These are phyloP conservation scores for Zopfia rhizophila DNA, from an alignment of 2,329 filamentous ascomycete species.

Conservation along the genomic window DNA sequence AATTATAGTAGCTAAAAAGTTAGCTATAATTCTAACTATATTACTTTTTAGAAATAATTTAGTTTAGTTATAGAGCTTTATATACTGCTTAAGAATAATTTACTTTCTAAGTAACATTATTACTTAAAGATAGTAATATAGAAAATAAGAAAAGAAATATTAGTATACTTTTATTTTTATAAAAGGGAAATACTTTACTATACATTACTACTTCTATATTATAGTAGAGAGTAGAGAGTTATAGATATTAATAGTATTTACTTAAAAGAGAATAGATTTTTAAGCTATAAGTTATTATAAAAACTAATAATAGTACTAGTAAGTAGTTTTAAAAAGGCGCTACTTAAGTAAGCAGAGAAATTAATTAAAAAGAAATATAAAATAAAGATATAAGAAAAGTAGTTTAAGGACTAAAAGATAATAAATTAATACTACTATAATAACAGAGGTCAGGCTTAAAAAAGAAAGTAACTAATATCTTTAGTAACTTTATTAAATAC, in stretches of 20 bases:
- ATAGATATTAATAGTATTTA: slow-evolving; percentile 2
- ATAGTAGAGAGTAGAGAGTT: slow-evolving; percentile 2
- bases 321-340: slow-evolving; percentile 3
- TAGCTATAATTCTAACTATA: too few species aligned
- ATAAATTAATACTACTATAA: background rate
- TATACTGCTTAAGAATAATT: too few species aligned
- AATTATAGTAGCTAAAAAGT: too few species aligned
- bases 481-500: too few species aligned
- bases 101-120: too few species aligned
- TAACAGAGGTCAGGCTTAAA: slow-evolving; percentile 1
- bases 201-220: background rate
- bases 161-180: too few species aligned
- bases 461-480: too few species aligned
- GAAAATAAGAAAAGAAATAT: too few species aligned
- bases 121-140: too few species aligned
- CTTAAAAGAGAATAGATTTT: slow-evolving; percentile 8
- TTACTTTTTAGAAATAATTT: too few species aligned
- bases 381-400: slow-evolving; percentile 5
- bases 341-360: slow-evolving; percentile 5
- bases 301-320: slow-evolving; percentile 5
- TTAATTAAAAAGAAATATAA: slow-evolving; percentile 5
- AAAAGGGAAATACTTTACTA: slow-evolving; percentile 4
- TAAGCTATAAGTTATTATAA: slow-evolving; percentile 4
- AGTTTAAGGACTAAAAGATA: background rate
- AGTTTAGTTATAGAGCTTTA: too few species aligned